A percentile compares a stretch with the other conserved stretches of the same genome.
These are phyloP conservation scores for Colletotrichum sp. DNA, from an alignment of 2,329 filamentous ascomycete genomes.

Conservation along the genomic window DNA sequence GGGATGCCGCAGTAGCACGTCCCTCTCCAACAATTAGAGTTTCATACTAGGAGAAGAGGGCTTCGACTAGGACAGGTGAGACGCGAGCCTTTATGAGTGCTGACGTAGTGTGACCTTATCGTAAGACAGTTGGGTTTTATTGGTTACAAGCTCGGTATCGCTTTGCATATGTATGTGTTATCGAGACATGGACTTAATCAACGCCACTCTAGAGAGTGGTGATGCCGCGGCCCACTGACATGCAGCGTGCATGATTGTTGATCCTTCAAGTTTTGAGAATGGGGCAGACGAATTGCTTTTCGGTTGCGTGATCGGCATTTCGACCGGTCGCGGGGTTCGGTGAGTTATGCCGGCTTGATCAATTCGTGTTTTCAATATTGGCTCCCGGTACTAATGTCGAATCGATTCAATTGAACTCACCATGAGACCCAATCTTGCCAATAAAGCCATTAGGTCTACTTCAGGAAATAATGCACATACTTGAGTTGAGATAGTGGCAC, in stretches of 20 bases:
- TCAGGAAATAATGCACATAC: not conserved
- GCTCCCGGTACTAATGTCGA: not conserved
- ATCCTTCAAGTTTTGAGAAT: not conserved
- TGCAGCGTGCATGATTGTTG: not conserved
- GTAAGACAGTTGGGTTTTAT: not conserved
- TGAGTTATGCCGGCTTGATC: not conserved
- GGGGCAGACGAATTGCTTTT: not conserved
- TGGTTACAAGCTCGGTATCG: not conserved
- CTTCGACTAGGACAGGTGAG: not conserved
- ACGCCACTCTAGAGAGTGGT: not conserved
- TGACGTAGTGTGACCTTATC: not conserved
- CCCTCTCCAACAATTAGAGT: not conserved
- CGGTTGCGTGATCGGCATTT: not conserved
- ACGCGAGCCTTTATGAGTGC: not conserved
- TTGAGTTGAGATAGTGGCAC: not conserved
- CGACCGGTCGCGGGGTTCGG: not conserved
- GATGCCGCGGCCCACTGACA: not conserved
- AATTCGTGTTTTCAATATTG: not conserved
- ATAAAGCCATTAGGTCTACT: not conserved
- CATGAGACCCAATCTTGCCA: not conserved
- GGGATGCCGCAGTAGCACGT: constrained; percentile 5
- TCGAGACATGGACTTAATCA: not conserved
- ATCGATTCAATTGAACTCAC: not conserved
- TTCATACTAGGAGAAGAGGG: not conserved
- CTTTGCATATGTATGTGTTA: not conserved